Evolutionary conservation across 805 yeast genomes (phyloP).

Genomic region (Barnettozyma botsteinii): DNA sequence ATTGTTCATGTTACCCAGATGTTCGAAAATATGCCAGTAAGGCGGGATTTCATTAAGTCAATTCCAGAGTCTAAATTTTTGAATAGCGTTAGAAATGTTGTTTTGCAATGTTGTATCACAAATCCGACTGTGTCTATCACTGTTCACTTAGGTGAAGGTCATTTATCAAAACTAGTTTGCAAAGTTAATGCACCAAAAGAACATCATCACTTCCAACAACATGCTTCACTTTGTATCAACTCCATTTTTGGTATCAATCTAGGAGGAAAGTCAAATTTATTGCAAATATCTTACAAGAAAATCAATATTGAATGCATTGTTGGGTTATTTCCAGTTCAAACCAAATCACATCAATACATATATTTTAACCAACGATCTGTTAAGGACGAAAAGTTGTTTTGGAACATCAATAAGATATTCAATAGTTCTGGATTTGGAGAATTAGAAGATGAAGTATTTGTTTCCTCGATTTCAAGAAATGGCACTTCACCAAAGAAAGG

Average conservation of each 20-base stretch:
- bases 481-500: conserved; percentile 22
- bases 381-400: conserved; percentile 11
- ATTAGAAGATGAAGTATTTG: conserved; percentile 6
- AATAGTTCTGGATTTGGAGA: conserved; percentile 20
- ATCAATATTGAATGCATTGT: conserved; percentile 34
- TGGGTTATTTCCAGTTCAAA: conserved; percentile 31
- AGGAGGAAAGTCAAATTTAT: conserved; percentile 21
- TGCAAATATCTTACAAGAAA: conserved; percentile 25
- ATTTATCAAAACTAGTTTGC: conserved; percentile 5
- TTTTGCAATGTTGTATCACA: conserved; percentile 28
- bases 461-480: conserved; percentile 12
- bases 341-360: conserved; percentile 38
- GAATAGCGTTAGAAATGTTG: conserved; percentile 26
- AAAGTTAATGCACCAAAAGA: conserved; percentile 1
- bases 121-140: conserved; percentile 23
- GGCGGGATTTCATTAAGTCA: conserved; percentile 28
- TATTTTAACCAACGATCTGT: conserved; percentile 37
- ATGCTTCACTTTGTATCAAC: conserved; percentile 17
- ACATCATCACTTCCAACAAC: conserved; percentile 7
- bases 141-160: conserved; percentile 1
- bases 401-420: conserved; percentile 25
- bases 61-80: conserved; percentile 21
- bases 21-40: conserved; percentile 40
- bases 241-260: conserved; percentile 29
- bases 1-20: conserved; percentile 32